Evolutionary conservation across 192 early-diverging fungal species (phyloP).

Genomic region (Backusella westeae): DNA sequence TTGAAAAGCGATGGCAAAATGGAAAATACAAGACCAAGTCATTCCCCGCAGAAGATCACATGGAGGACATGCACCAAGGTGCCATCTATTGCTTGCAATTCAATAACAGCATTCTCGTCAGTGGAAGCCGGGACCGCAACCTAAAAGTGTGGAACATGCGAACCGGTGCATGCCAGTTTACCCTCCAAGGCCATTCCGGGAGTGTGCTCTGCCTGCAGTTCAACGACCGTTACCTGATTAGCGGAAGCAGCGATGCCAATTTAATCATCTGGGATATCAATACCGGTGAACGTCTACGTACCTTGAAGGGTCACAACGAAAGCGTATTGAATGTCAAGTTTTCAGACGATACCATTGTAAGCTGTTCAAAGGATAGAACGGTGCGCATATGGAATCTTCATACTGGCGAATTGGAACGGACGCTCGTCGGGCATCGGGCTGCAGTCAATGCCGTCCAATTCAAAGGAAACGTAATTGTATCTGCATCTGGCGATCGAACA

Average conservation of each 20-base stretch:
- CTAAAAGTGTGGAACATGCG: conserved; percentile 79
- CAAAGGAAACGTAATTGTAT: conserved; percentile 57
- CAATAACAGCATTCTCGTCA: conserved; percentile 64
- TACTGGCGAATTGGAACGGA: conserved; percentile 52
- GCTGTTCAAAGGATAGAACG: conserved; percentile 81
- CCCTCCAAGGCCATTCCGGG: conserved; percentile 70
- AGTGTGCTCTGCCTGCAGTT: conserved; percentile 91
- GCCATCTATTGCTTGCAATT: conserved; percentile 87
- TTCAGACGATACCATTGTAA: conserved; percentile 73
- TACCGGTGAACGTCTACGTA: conserved; percentile 47
- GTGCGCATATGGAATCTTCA: conserved; percentile 80
- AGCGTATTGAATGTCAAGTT: conserved; percentile 79
- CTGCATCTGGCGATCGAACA: conserved; percentile 79
- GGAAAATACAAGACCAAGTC: conserved; percentile 61
- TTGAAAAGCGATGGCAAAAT: conserved; percentile 76
- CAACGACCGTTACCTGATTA: conserved; percentile 62
- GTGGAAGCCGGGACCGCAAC: conserved; percentile 66
- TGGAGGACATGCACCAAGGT: conserved; percentile 68
- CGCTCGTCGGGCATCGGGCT: conserved; percentile 64
- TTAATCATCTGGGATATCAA: conserved; percentile 76
- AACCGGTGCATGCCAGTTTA: conserved; percentile 51
- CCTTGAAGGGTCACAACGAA: conserved; percentile 56
- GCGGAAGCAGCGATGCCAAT: conserved; percentile 68
- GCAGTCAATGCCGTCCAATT: conserved; percentile 86
- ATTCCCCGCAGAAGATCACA: conserved; percentile 41